Evolutionary conservation across 495 filamentous ascomycete genomes (phyloP), one percentile per base, ranked within the genome.

Genomic region (Neurospora sp.): DNA sequence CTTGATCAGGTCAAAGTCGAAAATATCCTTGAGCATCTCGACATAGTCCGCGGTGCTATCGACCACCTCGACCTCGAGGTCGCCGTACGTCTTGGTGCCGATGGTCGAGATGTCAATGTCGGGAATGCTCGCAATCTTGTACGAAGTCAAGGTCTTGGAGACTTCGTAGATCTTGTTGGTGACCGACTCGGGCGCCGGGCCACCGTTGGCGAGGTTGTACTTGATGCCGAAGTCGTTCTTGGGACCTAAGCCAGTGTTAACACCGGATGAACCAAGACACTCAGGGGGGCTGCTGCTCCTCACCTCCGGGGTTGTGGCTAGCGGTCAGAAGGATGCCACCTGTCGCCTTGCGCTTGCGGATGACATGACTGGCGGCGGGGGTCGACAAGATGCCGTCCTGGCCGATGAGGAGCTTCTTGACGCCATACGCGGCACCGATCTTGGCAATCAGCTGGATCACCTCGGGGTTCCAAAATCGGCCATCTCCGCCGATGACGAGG

Each of bases 191-290:
- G 96, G 96, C 71, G 96, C 96, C 31, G 96, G 96, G 39, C 94
- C 96, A 74, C 96, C 96, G 81, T 98, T 98, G 79, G 92, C 83
- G 70, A 99, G 87, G 87, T 99, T 99, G 88, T 99, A 99, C 85
- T 99, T 99, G 90, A 99, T 98, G 73, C 96, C 96, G 74, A 98
- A 98, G 85, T 99, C 96, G 81, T 93, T 90, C 74, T 89, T 90
- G 70, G 96, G 96, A 37, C 96, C 95, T 98, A 35, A 16, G 18
- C 40, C 39, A 31, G n/a, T 35, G 35, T 42, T 37, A 31, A 12
- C 9, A 18, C 11, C 1, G 42, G 6, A n/a, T 14, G 37, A 10
- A 11, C 7, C 23, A 35, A 69, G n/a, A 39, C 5, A 37, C 10
- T 6, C 9, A 42, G 35, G 27, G 38, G 14, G 62, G 41, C 42